phyloP scores from a whole-genome alignment of 345 rosid genomes.

The Toxicodendron radicans region DNA sequence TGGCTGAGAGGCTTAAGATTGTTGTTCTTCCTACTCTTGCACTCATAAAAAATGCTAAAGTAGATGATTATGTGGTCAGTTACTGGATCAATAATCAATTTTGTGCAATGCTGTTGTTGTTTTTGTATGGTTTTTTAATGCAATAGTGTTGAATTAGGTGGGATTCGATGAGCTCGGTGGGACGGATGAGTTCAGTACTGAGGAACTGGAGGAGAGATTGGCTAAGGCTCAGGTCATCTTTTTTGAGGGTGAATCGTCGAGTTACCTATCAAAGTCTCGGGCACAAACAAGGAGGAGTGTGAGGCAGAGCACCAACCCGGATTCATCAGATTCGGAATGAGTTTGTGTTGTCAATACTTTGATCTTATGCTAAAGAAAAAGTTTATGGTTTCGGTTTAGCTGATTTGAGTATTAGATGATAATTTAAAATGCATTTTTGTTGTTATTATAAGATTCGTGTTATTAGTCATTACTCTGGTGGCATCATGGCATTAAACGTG shows the following conservation, averaged over 20 bases:
- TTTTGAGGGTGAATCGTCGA: slow-evolving; percentile 81
- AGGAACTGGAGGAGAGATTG: slow-evolving; percentile 88
- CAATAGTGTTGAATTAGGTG: slow-evolving; percentile 43
- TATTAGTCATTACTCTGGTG: not conserved
- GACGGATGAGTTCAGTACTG: slow-evolving; percentile 91
- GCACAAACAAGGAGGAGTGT: slow-evolving; percentile 64
- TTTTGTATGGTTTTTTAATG: not conserved
- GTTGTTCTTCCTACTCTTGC: slow-evolving; percentile 94
- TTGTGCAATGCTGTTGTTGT: not conserved
- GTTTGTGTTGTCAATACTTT: not conserved
- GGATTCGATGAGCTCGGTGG: slow-evolving; percentile 96
- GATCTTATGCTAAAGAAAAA: not conserved
- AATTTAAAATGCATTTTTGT: not conserved
- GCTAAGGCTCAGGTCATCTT: slow-evolving; percentile 83
- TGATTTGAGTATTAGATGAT: not conserved
- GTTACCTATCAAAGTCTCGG: slow-evolving; percentile 35
- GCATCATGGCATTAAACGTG: not conserved
- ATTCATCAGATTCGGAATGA: slow-evolving; percentile 68
- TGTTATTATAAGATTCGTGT: not conserved
- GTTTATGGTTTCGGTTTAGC: not conserved
- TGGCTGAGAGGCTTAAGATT: slow-evolving; percentile 92
- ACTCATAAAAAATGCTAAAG: slow-evolving; percentile 91
- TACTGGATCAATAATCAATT: not conserved
- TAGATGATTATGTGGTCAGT: slow-evolving; percentile 94
- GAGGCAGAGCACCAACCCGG: slow-evolving; percentile 56